phyloP scores from a whole-genome alignment of 2,329 filamentous ascomycete genomes.

The Venturia pyrina region DNA sequence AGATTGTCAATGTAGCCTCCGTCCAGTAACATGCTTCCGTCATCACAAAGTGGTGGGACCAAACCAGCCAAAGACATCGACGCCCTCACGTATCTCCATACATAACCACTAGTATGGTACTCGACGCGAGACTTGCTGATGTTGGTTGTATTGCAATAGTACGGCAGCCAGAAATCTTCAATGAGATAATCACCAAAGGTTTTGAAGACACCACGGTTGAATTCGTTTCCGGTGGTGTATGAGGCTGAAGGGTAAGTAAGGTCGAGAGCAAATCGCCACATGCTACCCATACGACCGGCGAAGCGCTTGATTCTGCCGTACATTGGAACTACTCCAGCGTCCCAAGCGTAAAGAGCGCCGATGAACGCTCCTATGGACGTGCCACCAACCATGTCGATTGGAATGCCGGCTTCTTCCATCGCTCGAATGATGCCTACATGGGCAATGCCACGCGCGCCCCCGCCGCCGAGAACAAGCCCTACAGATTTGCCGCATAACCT shows the following conservation, averaged over 20 bases:
- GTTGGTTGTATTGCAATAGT: slow-evolving; percentile 98
- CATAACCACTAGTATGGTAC: slow-evolving; percentile 92
- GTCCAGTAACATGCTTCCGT: slow-evolving; percentile 92
- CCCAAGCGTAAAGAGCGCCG: slow-evolving; percentile 86
- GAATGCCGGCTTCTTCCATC: slow-evolving; percentile 90
- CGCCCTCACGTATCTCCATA: slow-evolving; percentile 92
- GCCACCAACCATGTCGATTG: slow-evolving; percentile 88
- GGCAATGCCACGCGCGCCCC: slow-evolving; percentile 81
- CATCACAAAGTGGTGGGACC: slow-evolving; percentile 87
- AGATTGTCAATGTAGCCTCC: slow-evolving; percentile 96
- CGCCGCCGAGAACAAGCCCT: slow-evolving; percentile 85
- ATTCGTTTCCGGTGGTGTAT: slow-evolving; percentile 97
- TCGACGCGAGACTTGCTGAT: slow-evolving; percentile 89
- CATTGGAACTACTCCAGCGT: slow-evolving; percentile 94
- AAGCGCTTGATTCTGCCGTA: slow-evolving; percentile 97
- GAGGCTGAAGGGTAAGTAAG: slow-evolving; percentile 92
- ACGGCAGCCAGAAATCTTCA: slow-evolving; percentile 98
- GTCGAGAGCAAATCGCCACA: slow-evolving; percentile 97
- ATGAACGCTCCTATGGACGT: slow-evolving; percentile 96
- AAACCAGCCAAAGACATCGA: slow-evolving; percentile 95
- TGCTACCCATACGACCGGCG: slow-evolving; percentile 93
- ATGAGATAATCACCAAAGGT: slow-evolving; percentile 95
- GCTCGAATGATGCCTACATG: slow-evolving; percentile 92
- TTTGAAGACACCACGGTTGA: slow-evolving; percentile 98
- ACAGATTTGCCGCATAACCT: slow-evolving; percentile 89